A percentile compares a stretch with the other conserved stretches of the same genome.
These are phyloP conservation scores for Aspergillus conjunctus DNA, from an alignment of 495 filamentous ascomycete genomes.

Conservation along the genomic window DNA sequence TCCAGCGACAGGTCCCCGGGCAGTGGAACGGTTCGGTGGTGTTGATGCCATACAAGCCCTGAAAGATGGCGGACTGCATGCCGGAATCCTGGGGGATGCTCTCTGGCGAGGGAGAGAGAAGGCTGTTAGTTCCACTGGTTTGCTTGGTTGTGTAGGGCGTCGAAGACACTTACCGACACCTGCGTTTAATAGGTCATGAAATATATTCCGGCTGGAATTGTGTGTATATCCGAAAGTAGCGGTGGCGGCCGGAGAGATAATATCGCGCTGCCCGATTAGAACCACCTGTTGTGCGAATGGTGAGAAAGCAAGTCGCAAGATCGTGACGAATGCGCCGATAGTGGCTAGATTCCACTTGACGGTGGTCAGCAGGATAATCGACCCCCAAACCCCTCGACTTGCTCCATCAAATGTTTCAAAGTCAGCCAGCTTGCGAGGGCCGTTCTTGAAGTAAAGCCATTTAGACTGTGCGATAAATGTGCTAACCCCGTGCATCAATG, in stretches of 20 bases:
- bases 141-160: background rate
- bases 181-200: background rate
- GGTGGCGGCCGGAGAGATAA: slow-evolving; percentile 8
- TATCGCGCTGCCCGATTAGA: slow-evolving; percentile 20
- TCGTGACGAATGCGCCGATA: slow-evolving; percentile 34
- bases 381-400: slow-evolving; percentile 44
- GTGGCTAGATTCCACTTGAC: slow-evolving; percentile 28
- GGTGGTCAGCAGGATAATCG: slow-evolving; percentile 28
- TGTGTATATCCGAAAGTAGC: slow-evolving; percentile 24
- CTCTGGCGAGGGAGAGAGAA: slow-evolving; percentile 6
- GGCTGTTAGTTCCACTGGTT: slow-evolving; percentile 18
- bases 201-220: slow-evolving; percentile 16
- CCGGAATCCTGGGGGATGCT: slow-evolving; percentile 22
- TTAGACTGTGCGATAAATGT: slow-evolving; percentile 36
- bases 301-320: slow-evolving; percentile 33
- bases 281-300: slow-evolving; percentile 38
- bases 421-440: slow-evolving; percentile 30
- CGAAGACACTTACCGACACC: slow-evolving; percentile 17
- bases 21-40: slow-evolving; percentile 20
- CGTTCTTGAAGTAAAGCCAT: slow-evolving; percentile 39
- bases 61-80: slow-evolving; percentile 22
- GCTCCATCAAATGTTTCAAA: slow-evolving; percentile 46
- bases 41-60: slow-evolving; percentile 21
- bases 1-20: slow-evolving; percentile 21
- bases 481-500: slow-evolving; percentile 26